Base-by-base conservation (phyloP, 441 rosid genomes). In the Breynia disticha region DNA sequence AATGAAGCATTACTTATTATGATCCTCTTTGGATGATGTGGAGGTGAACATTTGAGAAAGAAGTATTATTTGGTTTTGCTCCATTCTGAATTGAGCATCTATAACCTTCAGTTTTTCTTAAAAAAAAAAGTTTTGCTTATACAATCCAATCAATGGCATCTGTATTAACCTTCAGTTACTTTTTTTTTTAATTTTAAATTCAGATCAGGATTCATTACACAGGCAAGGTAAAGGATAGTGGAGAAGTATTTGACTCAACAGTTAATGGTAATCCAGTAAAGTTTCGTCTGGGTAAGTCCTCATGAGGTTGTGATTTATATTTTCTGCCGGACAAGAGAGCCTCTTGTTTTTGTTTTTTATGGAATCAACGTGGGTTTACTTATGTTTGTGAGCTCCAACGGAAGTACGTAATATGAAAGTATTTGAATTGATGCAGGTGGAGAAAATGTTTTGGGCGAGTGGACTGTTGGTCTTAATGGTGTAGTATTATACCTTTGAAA, bases 381-480 rank as follows among this genome's bases (percentile, higher is more conserved):
- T 15, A 37, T 16, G n/a, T 16, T 57, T 17, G 14, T 38, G 10
- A 11, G 14, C 24, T 50, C 10, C 15, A 22, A n/a, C n/a, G n/a
- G n/a, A n/a, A 7, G 5, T 57, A 17, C 24, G 46, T 46, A 22
- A 10, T 46, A 52, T 44, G 19, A 1, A 48, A 19, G 16, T 50
- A 13, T 59, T 55, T 54, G 63, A 38, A 24, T 59, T 38, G 55
- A 37, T 60, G 54, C 68, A 83, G 82, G 84, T 52, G 60, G 22
- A 42, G 59, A 48, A 41, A 63, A 67, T 11, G 79, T 74, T 52
- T 59, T 67, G 52, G 65, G 65, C 38, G 76, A 79, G 44, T 76
- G 78, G 70, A 67, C 67, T 62, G 66, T 73, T 32, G 84, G 84
- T 41, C 56, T 78, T 59, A 79, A 80, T 55, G 90, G 90, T 80